Evolutionary conservation across 805 yeast species (phyloP), one percentile per base, ranked within the genome.

Genomic region (Kregervanrija delftensis): DNA sequence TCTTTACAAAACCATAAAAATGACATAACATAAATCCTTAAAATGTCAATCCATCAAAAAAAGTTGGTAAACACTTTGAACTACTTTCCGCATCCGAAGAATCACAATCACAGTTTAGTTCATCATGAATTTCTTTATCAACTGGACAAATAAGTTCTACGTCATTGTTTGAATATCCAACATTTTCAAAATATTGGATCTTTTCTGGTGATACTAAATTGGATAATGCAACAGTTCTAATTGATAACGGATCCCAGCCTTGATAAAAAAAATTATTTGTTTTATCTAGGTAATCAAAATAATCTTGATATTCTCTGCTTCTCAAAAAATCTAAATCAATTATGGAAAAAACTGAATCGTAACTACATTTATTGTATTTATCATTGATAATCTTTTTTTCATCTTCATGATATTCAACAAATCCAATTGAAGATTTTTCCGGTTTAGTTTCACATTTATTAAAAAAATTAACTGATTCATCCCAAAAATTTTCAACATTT

Each of bases 201-300:
- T 76, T 66, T 30, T 69, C 70, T 46, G 66, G 71, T 10, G 45
- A 36, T 45, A 79, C 55, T 58, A 82, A 68, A 47, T 76, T 66
- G 0, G 81, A 68, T 3, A 74, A 83, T 3, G 82, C 88, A 47
- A 82, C 66, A 3, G 86, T 73, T 60, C 81, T 87, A 37, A 82
- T 73, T 2, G 87, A 86, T 0, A 87, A 87, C 61, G 82, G 88
- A 28, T 87, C 88, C 88, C 88, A 82, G 61, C 88, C 69, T 61
- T 82, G 86, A 62, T 82, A 82, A 63, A 79, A 82, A 63, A 82
- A 81, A 38, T 84, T 83, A 22, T 86, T 86, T 2, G 77, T 69
- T 42, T 67, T 55, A 60, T 82, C 88, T 47, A 82, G 66, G 48
- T 65, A 56, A 32, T 79, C 71, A 55, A 82, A 82, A 60, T 71